Base-by-base conservation (phyloP, 495 filamentous ascomycete species). In the Tuber umbilicatum region DNA sequence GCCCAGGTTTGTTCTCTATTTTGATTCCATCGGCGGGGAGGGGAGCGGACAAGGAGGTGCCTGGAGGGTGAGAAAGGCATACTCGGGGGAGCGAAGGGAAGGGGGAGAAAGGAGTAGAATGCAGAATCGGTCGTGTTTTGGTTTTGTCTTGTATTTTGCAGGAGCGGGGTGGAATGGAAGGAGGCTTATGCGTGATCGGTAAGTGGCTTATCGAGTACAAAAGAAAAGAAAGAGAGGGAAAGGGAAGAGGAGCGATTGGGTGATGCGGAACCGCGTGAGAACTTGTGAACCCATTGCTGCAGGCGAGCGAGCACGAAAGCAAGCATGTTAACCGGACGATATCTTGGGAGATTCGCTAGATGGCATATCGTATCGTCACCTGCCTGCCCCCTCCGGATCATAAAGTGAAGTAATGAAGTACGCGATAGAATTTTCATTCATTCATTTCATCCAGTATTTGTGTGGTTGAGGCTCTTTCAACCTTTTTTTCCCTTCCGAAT, bases 151-250 rank as follows among this genome's bases (percentile, higher is more conserved):
- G 38, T 27, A 68, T 31, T 37, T 9, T 43, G 39, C 21, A 35
- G 23, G 47, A 68, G 55, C 31, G 43, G 23, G 39, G 60, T 72
- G n/a, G 21, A 19, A 39, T 72, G n/a, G 21, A 19, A 39, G 64
- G 69, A 42, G 67, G 42, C 50, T 69, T 69, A 76, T 38, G 27
- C 43, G 10, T 31, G 69, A 47, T 78, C 76, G 38, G 31, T 16
- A 35, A 23, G 23, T 76, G 74, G 55, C 45, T 76, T 68, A 17
- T 40, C 35, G 37, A 35, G 23, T 31, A 35, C 21, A 38, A 67
- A 17, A 72, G 27, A 45, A 16, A 23, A 70, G 67, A 64, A 12
- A 60, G 9, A 72, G 42, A 38, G 45, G 31, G 9, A 17, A 2
- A 37, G 71, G 16, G 14, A 5, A 23, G 38, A 45, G 21, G 55